These are phyloP conservation scores for Hypoxylon perforatum DNA, from an alignment of 495 filamentous ascomycete species.

Conservation along the genomic window DNA sequence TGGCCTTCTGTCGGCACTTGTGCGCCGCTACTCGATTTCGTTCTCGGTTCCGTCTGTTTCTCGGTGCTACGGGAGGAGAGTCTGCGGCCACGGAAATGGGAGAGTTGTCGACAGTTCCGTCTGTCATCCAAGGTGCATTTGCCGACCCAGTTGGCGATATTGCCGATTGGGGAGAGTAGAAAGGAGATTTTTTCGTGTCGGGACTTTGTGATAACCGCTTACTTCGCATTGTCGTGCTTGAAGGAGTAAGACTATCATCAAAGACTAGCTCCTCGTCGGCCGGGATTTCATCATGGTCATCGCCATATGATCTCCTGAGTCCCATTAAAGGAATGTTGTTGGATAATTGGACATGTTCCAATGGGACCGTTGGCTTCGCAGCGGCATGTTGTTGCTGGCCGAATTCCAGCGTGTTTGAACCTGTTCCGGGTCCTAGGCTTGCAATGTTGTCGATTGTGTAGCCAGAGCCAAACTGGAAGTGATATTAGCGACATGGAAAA, in stretches of 20 bases:
- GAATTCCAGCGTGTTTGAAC: background rate
- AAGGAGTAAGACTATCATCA: background rate
- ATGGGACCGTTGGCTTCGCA: background rate
- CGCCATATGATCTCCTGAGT: background rate
- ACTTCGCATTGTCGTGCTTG: background rate
- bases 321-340: background rate
- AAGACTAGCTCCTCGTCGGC: background rate
- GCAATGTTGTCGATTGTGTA: constrained; percentile 12
- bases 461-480: constrained; percentile 3
- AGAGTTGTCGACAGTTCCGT: background rate
- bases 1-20: constrained; percentile 78
- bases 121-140: background rate
- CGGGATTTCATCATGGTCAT: background rate
- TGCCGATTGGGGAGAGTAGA: background rate
- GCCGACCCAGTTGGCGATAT: background rate
- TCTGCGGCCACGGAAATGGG: background rate
- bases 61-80: background rate
- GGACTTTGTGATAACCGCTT: background rate
- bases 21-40: constrained; percentile 75
- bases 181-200: background rate
- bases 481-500: background rate
- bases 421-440: background rate
- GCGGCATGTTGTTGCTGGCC: constrained; percentile 3
- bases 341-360: background rate
- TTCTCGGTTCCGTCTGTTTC: constrained; percentile 51